Base-by-base conservation (phyloP, 1,284 basidiomycete genomes). In the Leccinum pachyderme region DNA sequence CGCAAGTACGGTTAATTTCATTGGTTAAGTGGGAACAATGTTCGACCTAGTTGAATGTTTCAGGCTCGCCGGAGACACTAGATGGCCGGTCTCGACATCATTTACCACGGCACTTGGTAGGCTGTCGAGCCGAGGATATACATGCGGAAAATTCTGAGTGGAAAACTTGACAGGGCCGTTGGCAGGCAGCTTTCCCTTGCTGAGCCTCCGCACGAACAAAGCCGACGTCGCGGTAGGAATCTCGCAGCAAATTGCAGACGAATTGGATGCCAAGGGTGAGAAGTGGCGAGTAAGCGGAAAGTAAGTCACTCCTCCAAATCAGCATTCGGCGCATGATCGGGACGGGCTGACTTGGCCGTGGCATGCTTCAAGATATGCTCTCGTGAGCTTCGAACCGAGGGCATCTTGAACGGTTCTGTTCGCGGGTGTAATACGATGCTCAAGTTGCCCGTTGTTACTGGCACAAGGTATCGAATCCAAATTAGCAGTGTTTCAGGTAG, bases 141-240 rank as follows among this genome's bases (percentile, higher is more conserved):
- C 9, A 7, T 3, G n/a, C 2, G 22, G 22, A 41, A 58, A 18
- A 18, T 18, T 47, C 56, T 61, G 11, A 55, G 27, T 8, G 47
- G 29, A 49, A 27, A 25, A 41, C 5, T 58, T 7, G 27, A 39
- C 61, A 91, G 91, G 91, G 4, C 89, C 91, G 0, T 72, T 96
- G 15, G 83, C 84, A 0, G 91, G 93, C 2, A 77, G 85, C 7
- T 88, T 97, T 71, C 88, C 89, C 3, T 72, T 97, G 24, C 74
- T 97, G 29, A 93, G 91, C 62, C 74, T 98, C 56, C 83, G 96
- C 25, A 99, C 96, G 1, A 95, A 92, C 77, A 98, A 99, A 72
- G 96, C 96, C 0, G 95, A 98, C 67, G 95, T 98, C 1, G 90
- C 90, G 32, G 92, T 94, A 12, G 93, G 89, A 2, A 78, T 96